Conservation (phyloP, 2,329 filamentous ascomycete genomes). For the Pochonia chlamydosporia region DNA sequence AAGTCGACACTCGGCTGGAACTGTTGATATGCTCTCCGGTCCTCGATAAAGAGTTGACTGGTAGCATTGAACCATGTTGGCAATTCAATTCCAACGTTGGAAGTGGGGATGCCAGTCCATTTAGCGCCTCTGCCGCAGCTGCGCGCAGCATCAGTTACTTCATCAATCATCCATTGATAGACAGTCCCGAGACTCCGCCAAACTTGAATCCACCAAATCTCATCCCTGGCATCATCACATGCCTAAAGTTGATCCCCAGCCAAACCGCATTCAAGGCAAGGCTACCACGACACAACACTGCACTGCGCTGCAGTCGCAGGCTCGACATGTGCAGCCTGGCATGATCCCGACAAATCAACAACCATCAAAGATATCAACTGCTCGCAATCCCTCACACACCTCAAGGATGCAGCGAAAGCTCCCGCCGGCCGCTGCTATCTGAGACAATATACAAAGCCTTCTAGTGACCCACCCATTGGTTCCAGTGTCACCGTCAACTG, state of each 20-base stretch:
- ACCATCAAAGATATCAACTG: not conserved
- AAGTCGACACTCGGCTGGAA: too few relatives aligned
- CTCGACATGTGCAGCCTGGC: not conserved
- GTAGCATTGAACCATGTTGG: too few relatives aligned
- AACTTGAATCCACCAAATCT: not conserved
- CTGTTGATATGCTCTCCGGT: too few relatives aligned
- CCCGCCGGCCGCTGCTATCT: not conserved
- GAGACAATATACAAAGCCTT: not conserved
- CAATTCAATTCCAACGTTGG: too few relatives aligned
- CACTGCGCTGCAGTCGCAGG: not conserved
- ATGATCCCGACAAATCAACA: not conserved
- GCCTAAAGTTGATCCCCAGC: not conserved
- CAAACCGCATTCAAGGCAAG: too few relatives aligned
- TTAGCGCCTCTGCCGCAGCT: too few relatives aligned
- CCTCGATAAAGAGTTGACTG: too few relatives aligned
- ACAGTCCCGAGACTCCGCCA: too few relatives aligned
- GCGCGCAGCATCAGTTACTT: too few relatives aligned
- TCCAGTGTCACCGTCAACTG: not conserved
- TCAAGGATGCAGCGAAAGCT: not conserved
- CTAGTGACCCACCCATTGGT: not conserved
- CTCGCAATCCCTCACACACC: not conserved
- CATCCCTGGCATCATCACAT: constrained; percentile 5
- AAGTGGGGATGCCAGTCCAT: too few relatives aligned
- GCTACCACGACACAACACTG: not conserved
- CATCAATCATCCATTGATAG: too few relatives aligned